Evolutionary conservation across 345 rosid genomes (phyloP).

Genomic region (Euclidium syriacum): DNA sequence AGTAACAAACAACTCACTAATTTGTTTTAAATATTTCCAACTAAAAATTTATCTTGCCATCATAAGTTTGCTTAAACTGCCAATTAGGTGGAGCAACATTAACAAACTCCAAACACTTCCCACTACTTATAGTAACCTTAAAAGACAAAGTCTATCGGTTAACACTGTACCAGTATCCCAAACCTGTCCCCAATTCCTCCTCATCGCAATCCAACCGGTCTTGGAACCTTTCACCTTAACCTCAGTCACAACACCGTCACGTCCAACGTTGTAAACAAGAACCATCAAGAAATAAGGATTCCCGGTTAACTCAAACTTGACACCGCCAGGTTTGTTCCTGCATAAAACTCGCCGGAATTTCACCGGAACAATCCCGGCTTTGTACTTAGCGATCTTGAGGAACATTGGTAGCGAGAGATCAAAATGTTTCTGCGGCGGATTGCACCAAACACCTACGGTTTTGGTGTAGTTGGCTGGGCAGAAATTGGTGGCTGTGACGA

Average conservation of each 20-base stretch:
- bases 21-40: not conserved
- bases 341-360: constrained; percentile 22
- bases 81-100: constrained; percentile 8
- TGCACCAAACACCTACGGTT: constrained; percentile 26
- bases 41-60: constrained; percentile 10
- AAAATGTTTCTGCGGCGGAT: constrained; percentile 40
- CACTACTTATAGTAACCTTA: not conserved
- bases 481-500: constrained; percentile 48
- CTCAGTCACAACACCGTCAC: constrained; percentile 1
- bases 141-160: constrained; percentile 7
- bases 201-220: constrained; percentile 10
- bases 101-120: not conserved
- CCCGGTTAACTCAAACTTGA: constrained; percentile 1
- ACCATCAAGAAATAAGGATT: constrained; percentile 23
- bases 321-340: not conserved
- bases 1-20: too few relatives aligned
- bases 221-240: constrained; percentile 12
- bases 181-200: constrained; percentile 9
- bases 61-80: constrained; percentile 14
- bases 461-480: constrained; percentile 39
- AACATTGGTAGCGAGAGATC: constrained; percentile 37
- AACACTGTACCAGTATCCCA: constrained; percentile 5
- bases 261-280: constrained; percentile 8
- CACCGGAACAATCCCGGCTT: constrained; percentile 35
- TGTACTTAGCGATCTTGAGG: constrained; percentile 22